phyloP scores from a whole-genome alignment of 345 rosid species.

The Alliaria petiolata region DNA sequence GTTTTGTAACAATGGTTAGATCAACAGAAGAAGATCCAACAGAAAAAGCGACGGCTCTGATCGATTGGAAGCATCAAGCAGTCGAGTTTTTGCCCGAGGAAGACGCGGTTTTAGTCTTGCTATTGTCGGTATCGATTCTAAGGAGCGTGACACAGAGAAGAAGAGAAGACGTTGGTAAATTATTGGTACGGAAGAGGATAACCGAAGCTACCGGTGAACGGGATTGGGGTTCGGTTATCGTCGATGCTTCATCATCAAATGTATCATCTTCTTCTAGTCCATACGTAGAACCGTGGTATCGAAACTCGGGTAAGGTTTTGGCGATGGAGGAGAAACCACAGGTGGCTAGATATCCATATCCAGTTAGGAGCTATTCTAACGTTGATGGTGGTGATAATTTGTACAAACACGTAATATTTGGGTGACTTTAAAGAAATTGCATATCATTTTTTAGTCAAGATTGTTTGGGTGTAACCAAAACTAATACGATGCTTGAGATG shows the following conservation, averaged over 20 bases:
- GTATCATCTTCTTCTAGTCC: conserved; percentile 22
- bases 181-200: conserved; percentile 58
- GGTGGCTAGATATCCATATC: conserved; percentile 47
- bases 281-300: conserved; percentile 66
- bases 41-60: conserved; percentile 71
- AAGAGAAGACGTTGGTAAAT: conserved; percentile 61
- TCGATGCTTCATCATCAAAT: conserved; percentile 36
- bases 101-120: conserved; percentile 62
- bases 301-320: conserved; percentile 51
- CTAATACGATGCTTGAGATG: no score
- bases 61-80: conserved; percentile 75
- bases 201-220: conserved; percentile 64
- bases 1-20: conserved; percentile 60
- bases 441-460: no score
- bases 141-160: conserved; percentile 63
- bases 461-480: no score
- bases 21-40: conserved; percentile 52
- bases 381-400: conserved; percentile 74
- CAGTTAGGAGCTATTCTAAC: conserved; percentile 41
- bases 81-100: conserved; percentile 71
- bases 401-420: conserved; percentile 59
- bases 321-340: conserved; percentile 31
- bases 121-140: conserved; percentile 59
- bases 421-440: conserved; percentile 28
- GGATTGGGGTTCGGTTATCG: conserved; percentile 78